phyloP scores from a whole-genome alignment of 192 early-diverging fungal species.

The Backusella parvicylindrica region DNA sequence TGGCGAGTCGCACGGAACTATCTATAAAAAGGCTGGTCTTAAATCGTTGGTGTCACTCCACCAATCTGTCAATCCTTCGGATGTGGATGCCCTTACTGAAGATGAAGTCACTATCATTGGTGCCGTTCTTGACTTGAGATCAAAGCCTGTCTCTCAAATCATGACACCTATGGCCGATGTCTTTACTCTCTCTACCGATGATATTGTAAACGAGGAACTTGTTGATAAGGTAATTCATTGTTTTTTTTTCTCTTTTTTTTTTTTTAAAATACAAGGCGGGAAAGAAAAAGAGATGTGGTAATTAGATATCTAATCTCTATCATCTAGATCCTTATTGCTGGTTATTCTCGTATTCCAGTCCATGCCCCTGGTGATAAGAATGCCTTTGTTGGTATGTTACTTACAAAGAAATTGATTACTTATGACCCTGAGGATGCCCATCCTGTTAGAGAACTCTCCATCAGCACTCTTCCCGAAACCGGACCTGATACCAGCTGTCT shows the following conservation, averaged over 20 bases:
- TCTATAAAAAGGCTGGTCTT: slow-evolving; percentile 77
- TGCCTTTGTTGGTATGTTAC: slow-evolving; percentile 73
- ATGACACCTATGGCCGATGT: slow-evolving; percentile 73
- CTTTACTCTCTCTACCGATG: slow-evolving; percentile 62
- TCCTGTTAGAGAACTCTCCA: slow-evolving; percentile 57
- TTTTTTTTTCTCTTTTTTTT: no score
- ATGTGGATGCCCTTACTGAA: slow-evolving; percentile 63
- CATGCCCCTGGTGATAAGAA: slow-evolving; percentile 52
- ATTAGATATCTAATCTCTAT: slow-evolving; percentile 9
- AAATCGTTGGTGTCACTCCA: slow-evolving; percentile 78
- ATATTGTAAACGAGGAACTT: slow-evolving; percentile 53
- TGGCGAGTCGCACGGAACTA: slow-evolving; percentile 83
- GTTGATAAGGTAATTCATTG: slow-evolving; percentile 39
- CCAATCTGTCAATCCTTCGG: slow-evolving; percentile 50
- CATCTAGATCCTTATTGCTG: slow-evolving; percentile 59
- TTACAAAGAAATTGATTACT: slow-evolving; percentile 73
- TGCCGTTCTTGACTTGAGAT: slow-evolving; percentile 72
- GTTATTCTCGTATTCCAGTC: slow-evolving; percentile 78
- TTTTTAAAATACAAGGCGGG: no score
- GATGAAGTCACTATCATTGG: slow-evolving; percentile 82
- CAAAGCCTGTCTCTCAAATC: slow-evolving; percentile 61
- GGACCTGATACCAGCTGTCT: slow-evolving; percentile 55
- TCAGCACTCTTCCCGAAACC: slow-evolving; percentile 53
- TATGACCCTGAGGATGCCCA: slow-evolving; percentile 68
- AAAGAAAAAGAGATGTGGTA: no score